Percentiles rank a stretch among this genome's conserved stretches.
Evolutionary conservation across 441 rosid genomes (phyloP).

Genomic region (Monsonia emarginata): DNA sequence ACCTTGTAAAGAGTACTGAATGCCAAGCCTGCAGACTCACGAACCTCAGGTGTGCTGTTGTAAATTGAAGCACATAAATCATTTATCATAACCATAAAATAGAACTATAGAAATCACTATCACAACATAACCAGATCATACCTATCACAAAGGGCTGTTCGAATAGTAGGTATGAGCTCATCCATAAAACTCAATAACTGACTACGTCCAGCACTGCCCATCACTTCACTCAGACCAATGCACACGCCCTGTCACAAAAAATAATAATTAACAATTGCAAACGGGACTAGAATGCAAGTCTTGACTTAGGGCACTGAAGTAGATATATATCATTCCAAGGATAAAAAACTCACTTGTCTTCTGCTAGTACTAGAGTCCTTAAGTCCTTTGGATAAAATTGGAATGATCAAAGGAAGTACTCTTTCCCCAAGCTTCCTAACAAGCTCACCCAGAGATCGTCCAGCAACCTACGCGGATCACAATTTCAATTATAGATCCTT

Average conservation of each 20-base stretch:
- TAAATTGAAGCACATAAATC: constrained; percentile 12
- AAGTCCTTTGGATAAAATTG: constrained; percentile 79
- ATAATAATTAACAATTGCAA: background rate
- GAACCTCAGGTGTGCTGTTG: constrained; percentile 76
- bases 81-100: background rate
- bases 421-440: constrained; percentile 99
- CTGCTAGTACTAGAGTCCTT: constrained; percentile 71
- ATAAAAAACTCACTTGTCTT: constrained; percentile 63
- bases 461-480: constrained; percentile 62
- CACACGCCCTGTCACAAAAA: constrained; percentile 71
- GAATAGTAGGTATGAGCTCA: constrained; percentile 85
- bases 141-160: constrained; percentile 99
- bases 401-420: constrained; percentile 97
- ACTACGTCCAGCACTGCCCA: constrained; percentile 97
- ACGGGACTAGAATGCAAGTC: background rate
- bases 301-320: background rate
- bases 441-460: constrained; percentile 91
- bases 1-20: constrained; percentile 99
- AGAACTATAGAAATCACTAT: constrained; percentile 8
- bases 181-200: constrained; percentile 93
- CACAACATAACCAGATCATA: constrained; percentile 21
- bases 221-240: constrained; percentile 97
- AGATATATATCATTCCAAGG: background rate
- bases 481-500: background rate
- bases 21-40: constrained; percentile 97